Evolutionary conservation across 495 filamentous ascomycete species (phyloP).

Genomic region (Patellaria atrata): DNA sequence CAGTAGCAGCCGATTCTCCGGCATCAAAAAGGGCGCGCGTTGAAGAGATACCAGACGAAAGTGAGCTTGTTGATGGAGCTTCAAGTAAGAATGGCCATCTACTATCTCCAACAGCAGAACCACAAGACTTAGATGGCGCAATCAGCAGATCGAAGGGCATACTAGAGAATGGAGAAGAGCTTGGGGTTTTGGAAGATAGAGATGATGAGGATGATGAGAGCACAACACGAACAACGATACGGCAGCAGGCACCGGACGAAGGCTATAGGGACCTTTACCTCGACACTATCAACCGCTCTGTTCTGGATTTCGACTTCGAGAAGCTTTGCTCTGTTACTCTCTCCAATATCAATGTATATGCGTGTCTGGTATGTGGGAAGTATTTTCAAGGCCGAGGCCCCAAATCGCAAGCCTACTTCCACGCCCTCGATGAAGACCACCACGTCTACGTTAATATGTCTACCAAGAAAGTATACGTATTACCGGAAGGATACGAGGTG

Average conservation of each 20-base stretch:
- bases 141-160: no score
- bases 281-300: constrained; percentile 79
- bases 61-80: constrained; percentile 22
- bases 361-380: constrained; percentile 92
- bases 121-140: constrained; percentile 17
- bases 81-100: constrained; percentile 26
- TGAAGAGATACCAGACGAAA: constrained; percentile 37
- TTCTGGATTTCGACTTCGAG: constrained; percentile 95
- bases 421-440: constrained; percentile 85
- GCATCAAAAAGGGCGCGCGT: constrained; percentile 62
- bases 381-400: constrained; percentile 92
- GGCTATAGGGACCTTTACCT: constrained; percentile 95
- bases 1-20: constrained; percentile 45
- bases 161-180: constrained; percentile 23
- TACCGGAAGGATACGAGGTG: constrained; percentile 96
- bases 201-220: constrained; percentile 32
- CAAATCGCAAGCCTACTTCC: constrained; percentile 93
- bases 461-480: constrained; percentile 85
- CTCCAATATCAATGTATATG: constrained; percentile 98
- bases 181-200: constrained; percentile 32
- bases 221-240: constrained; percentile 25
- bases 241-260: constrained; percentile 65
- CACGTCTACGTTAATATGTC: constrained; percentile 98
- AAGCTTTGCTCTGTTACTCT: constrained; percentile 92
- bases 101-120: constrained; percentile 14